Base-by-base conservation (phyloP, 805 yeast genomes). In the Saccharomycopsis schoenii region DNA sequence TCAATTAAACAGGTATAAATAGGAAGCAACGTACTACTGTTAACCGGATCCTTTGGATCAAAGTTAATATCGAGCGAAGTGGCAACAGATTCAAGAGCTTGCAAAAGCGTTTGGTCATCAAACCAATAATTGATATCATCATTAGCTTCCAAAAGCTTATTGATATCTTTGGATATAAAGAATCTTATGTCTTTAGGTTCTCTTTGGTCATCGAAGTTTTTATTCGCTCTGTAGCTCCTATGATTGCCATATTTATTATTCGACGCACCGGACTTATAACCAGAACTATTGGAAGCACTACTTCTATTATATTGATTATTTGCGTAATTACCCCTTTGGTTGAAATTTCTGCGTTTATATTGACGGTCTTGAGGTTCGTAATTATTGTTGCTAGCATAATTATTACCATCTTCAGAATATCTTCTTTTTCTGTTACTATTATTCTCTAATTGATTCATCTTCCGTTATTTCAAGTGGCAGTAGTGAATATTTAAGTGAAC, bases 1-100 rank as follows among this genome's bases (percentile, higher is more conserved):
- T 94, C 98, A 36, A 81, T 73, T 11, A 86, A 77, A 54, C 88
- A 80, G 1, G 96, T 89, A 60, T 80, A 79, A 29, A 91, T 69
- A 1, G 89, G 87, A n/a, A 25, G 89, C 52, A 56, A 56, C 8
- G 52, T 47, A 47, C 34, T 47, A 12, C 52, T 47, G 21, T 47
- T 47, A 21, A 25, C 52, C 10, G 52, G 52, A 47, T 47, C 52
- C n/a, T 47, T 47, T 12, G 52, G 52, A 24, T 47, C 52, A 24
- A 47, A 47, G 15, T 47, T 47, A 25, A 47, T 47, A 47, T 47
- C 52, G 21, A 47, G 52, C 52, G 52, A 47, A 8, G 52, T 47
- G 21, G 52, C 52, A 47, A 47, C 52, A 21, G 52, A 10, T 47
- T 47, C 52, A 11, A 47, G 19, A 25, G 52, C 52, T 24, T 47